A percentile compares a stretch with the other conserved stretches of the same genome.
These are phyloP conservation scores for Rhizoctonia solani DNA, from an alignment of 1,284 basidiomycete species.

Conservation along the genomic window DNA sequence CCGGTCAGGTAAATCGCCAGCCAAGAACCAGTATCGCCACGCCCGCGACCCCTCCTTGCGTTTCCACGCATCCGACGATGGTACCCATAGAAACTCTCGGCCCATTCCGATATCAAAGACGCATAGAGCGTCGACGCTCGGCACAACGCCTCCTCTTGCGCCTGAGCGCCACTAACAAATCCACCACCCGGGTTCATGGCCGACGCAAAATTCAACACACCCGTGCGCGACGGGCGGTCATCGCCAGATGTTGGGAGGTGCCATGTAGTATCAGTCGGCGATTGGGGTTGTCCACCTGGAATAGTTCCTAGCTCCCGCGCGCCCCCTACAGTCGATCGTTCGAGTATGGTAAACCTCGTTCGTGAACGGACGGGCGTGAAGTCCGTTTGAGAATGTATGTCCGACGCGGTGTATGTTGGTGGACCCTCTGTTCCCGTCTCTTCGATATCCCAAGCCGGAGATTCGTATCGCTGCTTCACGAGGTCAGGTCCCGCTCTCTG, in stretches of 20 bases:
- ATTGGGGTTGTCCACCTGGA: constrained; percentile 12
- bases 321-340: constrained; percentile 14
- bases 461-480: constrained; percentile 9
- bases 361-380: constrained; percentile 16
- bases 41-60: constrained; percentile 4
- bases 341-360: constrained; percentile 14
- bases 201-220: constrained; percentile 70
- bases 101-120: constrained; percentile 57
- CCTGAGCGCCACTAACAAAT: constrained; percentile 64
- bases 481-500: constrained; percentile 12
- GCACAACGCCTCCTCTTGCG: constrained; percentile 74
- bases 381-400: constrained; percentile 5
- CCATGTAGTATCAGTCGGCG: background rate
- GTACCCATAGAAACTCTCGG: constrained; percentile 59
- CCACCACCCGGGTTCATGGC: constrained; percentile 71
- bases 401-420: background rate
- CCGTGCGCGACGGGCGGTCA: constrained; percentile 46
- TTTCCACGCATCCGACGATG: constrained; percentile 47
- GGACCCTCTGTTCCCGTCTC: constrained; percentile 19
- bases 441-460: constrained; percentile 23
- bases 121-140: constrained; percentile 66
- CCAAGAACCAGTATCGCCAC: background rate
- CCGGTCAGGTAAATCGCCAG: constrained; percentile 49
- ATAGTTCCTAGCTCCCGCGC: constrained; percentile 17
- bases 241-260: constrained; percentile 15